phyloP scores from a whole-genome alignment of 164 flowering plant genomes.

The Taxillus chinensis region DNA sequence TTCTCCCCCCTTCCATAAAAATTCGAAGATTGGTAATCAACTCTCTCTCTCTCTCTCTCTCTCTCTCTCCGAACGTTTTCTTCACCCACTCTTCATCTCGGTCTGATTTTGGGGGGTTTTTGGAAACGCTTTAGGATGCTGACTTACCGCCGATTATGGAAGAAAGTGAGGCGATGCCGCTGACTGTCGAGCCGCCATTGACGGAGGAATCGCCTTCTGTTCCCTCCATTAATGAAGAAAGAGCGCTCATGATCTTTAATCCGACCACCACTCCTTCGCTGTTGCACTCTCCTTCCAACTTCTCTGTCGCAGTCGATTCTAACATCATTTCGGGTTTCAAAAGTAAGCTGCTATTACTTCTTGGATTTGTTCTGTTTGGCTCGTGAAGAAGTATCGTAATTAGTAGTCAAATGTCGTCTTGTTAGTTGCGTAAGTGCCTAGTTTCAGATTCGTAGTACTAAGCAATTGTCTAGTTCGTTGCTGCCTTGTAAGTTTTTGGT shows the following conservation, averaged over 20 bases:
- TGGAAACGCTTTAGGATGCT: conserved; percentile 27
- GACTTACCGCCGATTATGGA: conserved; percentile 72
- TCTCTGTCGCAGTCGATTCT: conserved; percentile 31
- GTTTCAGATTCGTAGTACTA: too few species aligned
- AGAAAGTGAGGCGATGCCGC: conserved; percentile 41
- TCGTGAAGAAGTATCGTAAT: neutral
- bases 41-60: neutral
- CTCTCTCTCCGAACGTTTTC: neutral
- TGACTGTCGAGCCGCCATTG: conserved; percentile 6
- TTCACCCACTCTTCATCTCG: neutral
- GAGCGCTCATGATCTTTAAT: conserved; percentile 62
- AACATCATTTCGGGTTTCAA: conserved; percentile 41
- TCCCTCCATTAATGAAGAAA: conserved; percentile 37
- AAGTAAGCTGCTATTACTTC: conserved; percentile 25
- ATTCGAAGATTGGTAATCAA: conserved; percentile 62
- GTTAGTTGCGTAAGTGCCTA: too few species aligned
- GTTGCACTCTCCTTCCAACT: conserved; percentile 15
- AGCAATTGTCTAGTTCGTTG: too few species aligned
- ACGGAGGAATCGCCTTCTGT: conserved; percentile 17
- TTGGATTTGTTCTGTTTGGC: neutral
- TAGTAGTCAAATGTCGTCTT: neutral
- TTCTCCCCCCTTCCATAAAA: conserved; percentile 79
- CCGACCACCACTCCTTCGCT: conserved; percentile 22
- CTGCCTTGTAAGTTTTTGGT: too few species aligned
- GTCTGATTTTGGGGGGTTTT: conserved; percentile 2